Evolutionary conservation across 1,284 basidiomycete species (phyloP).

Genomic region (Amylostereum areolatum): DNA sequence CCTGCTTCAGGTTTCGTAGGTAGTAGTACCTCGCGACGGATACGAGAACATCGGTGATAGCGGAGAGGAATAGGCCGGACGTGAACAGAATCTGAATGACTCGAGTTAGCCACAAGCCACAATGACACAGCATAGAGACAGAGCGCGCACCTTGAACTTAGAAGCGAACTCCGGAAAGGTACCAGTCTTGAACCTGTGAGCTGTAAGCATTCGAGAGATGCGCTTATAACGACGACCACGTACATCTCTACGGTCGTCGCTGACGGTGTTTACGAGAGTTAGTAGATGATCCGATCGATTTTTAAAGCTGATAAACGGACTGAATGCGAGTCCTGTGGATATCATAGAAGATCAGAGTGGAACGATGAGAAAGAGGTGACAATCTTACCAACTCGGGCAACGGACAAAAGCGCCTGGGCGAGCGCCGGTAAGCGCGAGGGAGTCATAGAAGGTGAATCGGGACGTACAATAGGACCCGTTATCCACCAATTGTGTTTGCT

Average conservation of each 20-base stretch:
- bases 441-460: neutral
- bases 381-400: neutral
- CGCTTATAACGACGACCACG: neutral
- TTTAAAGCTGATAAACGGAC: too few species aligned
- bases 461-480: constrained; percentile 15
- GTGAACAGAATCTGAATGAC: constrained; percentile 17
- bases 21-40: constrained; percentile 15
- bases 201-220: neutral
- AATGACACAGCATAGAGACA: too few species aligned
- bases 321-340: too few species aligned
- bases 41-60: constrained; percentile 16
- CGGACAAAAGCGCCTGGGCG: neutral
- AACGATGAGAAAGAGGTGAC: neutral
- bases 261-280: too few species aligned
- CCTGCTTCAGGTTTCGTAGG: constrained; percentile 12
- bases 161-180: constrained; percentile 1
- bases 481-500: constrained; percentile 20
- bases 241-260: neutral
- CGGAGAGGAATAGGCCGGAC: constrained; percentile 16
- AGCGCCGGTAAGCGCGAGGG: neutral
- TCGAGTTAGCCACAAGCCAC: too few species aligned
- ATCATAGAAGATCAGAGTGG: neutral
- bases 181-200: neutral
- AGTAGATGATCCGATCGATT: too few species aligned
- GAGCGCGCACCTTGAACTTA: too few species aligned